Conservation (phyloP, 2,329 filamentous ascomycete species). For the Scedosporium apiospermum region DNA sequence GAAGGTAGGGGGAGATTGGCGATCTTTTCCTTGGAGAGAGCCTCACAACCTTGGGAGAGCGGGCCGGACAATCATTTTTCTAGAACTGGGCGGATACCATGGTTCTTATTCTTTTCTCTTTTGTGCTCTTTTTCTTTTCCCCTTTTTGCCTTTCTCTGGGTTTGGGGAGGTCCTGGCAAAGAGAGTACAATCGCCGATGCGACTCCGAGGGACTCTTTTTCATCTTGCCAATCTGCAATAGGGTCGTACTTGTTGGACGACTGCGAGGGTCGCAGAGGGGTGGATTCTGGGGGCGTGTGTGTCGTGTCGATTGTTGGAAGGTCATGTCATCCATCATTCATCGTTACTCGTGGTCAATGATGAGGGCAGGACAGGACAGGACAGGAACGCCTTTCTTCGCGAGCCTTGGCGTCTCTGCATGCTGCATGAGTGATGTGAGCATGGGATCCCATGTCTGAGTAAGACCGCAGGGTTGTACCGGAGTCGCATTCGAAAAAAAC, state of each 20-base stretch:
- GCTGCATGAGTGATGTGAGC: background rate
- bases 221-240: background rate
- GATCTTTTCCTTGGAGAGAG: background rate
- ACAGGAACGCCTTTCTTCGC: no score
- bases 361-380: no score
- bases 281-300: background rate
- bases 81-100: background rate
- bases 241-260: background rate
- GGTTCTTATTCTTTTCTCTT: constrained; percentile 1
- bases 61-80: constrained; percentile 1
- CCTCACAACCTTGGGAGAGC: background rate
- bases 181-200: background rate
- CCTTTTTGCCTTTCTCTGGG: background rate
- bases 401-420: background rate
- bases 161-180: background rate
- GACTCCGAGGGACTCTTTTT: no score
- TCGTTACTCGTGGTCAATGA: background rate
- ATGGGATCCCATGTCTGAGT: background rate
- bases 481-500: no score
- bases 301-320: background rate
- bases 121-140: background rate
- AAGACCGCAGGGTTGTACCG: background rate
- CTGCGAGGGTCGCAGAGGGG: background rate
- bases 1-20: background rate
- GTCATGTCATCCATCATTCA: background rate